phyloP scores from a whole-genome alignment of 2,329 filamentous ascomycete species.

The Periconia sp. region DNA sequence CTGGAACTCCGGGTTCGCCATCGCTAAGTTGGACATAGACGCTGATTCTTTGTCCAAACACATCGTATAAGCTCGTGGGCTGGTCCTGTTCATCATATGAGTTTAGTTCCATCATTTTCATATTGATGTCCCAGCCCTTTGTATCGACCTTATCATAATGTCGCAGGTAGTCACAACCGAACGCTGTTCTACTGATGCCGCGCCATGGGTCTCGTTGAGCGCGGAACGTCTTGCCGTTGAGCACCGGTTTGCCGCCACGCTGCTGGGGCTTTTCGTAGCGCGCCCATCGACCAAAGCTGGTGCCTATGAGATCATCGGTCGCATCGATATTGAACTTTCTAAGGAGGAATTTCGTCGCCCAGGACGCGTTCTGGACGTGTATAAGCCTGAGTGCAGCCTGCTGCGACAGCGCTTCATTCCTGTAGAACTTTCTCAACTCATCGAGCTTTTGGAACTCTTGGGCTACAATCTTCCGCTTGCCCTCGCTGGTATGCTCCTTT shows the following conservation, averaged over 20 bases:
- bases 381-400: slow-evolving; percentile 48
- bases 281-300: slow-evolving; percentile 58
- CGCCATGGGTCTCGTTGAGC: slow-evolving; percentile 59
- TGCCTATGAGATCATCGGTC: slow-evolving; percentile 55
- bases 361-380: slow-evolving; percentile 61
- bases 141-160: slow-evolving; percentile 45
- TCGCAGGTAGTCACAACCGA: slow-evolving; percentile 60
- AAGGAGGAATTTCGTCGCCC: slow-evolving; percentile 57
- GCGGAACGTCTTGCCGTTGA: slow-evolving; percentile 58
- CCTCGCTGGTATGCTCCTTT: slow-evolving; percentile 44
- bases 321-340: slow-evolving; percentile 61
- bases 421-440: slow-evolving; percentile 53
- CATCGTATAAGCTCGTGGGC: slow-evolving; percentile 55
- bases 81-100: slow-evolving; percentile 53
- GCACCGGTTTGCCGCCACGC: slow-evolving; percentile 58
- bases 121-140: slow-evolving; percentile 19
- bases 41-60: slow-evolving; percentile 57
- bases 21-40: slow-evolving; percentile 59
- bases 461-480: slow-evolving; percentile 53
- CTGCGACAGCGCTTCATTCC: slow-evolving; percentile 39
- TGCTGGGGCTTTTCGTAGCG: slow-evolving; percentile 54
- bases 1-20: slow-evolving; percentile 44
- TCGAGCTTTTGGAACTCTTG: slow-evolving; percentile 56
- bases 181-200: slow-evolving; percentile 56
- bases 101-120: slow-evolving; percentile 59